phyloP scores from a whole-genome alignment of 768 basidiomycete species.

The Crassisporium funariophilum region DNA sequence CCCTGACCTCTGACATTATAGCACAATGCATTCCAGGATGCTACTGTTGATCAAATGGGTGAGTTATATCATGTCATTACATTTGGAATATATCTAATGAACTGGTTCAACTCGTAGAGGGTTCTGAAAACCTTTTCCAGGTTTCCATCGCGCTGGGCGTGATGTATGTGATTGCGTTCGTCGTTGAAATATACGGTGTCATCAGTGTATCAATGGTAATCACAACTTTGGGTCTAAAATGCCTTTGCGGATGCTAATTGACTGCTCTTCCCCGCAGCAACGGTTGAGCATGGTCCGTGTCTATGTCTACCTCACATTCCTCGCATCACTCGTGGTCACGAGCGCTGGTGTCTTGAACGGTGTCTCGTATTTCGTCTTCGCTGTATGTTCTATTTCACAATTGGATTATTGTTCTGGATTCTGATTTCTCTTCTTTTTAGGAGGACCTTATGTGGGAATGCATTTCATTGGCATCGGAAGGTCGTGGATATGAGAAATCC shows the following conservation, averaged over 20 bases:
- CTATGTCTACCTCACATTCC: slow-evolving; percentile 34
- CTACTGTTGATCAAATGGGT: slow-evolving; percentile 33
- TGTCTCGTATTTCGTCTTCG: slow-evolving; percentile 39
- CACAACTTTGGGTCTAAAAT: slow-evolving; percentile 8
- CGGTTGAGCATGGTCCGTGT: slow-evolving; percentile 29
- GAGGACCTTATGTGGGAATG: slow-evolving; percentile 42
- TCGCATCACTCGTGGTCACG: slow-evolving; percentile 37
- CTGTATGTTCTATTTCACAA: slow-evolving; percentile 28
- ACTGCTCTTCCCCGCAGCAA: slow-evolving; percentile 19
- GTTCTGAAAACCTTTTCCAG: slow-evolving; percentile 29
- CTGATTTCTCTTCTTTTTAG: slow-evolving; percentile 17
- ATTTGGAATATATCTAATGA: neutral
- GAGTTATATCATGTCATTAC: neutral
- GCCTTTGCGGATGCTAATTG: neutral
- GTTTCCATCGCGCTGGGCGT: slow-evolving; percentile 41
- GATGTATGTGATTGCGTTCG: slow-evolving; percentile 35
- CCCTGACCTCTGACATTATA: slow-evolving; percentile 10
- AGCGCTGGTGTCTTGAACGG: slow-evolving; percentile 37
- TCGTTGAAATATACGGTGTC: slow-evolving; percentile 35
- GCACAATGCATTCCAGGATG: slow-evolving; percentile 39
- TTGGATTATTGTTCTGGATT: neutral
- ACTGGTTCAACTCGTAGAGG: slow-evolving; percentile 15
- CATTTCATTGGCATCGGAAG: slow-evolving; percentile 32
- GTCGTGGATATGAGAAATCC: slow-evolving; percentile 37
- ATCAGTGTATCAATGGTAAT: slow-evolving; percentile 30